phyloP scores from a whole-genome alignment of 2,329 filamentous ascomycete genomes.

The Torrubiella hemipterigena region DNA sequence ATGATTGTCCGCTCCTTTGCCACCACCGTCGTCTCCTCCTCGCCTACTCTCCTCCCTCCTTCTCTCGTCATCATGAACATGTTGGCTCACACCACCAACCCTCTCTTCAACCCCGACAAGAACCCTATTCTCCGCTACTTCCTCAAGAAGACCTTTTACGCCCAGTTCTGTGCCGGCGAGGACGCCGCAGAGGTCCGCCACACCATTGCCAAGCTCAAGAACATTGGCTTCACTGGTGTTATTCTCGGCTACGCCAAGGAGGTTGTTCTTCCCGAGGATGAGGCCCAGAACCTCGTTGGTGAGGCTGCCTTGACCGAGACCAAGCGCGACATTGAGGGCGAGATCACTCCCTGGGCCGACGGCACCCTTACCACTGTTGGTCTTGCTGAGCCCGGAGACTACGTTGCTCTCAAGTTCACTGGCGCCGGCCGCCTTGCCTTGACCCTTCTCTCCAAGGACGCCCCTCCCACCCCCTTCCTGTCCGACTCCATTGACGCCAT shows the following conservation, averaged over 20 bases:
- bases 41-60: conserved; percentile 53
- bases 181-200: conserved; percentile 52
- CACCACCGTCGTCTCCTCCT: conserved; percentile 60
- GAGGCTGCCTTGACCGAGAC: conserved; percentile 34
- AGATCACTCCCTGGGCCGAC: conserved; percentile 59
- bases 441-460: conserved; percentile 50
- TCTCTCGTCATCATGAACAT: conserved; percentile 56
- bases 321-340: conserved; percentile 36
- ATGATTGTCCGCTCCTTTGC: conserved; percentile 58
- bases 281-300: conserved; percentile 30
- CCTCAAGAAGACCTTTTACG: conserved; percentile 76
- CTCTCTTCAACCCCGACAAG: conserved; percentile 59
- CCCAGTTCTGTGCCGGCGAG: conserved; percentile 83
- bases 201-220: conserved; percentile 55
- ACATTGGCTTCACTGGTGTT: conserved; percentile 70
- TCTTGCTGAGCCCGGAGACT: conserved; percentile 51
- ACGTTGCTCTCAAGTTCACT: conserved; percentile 64
- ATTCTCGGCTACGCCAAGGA: conserved; percentile 78
- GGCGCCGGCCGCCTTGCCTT: conserved; percentile 69
- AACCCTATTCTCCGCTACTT: conserved; percentile 60
- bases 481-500: conserved; percentile 60
- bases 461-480: conserved; percentile 51
- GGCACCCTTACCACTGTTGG: conserved; percentile 65
- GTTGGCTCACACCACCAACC: conserved; percentile 57
- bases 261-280: conserved; percentile 53